Conservation (phyloP, 345 rosid species). For the Moricandia arvensis region DNA sequence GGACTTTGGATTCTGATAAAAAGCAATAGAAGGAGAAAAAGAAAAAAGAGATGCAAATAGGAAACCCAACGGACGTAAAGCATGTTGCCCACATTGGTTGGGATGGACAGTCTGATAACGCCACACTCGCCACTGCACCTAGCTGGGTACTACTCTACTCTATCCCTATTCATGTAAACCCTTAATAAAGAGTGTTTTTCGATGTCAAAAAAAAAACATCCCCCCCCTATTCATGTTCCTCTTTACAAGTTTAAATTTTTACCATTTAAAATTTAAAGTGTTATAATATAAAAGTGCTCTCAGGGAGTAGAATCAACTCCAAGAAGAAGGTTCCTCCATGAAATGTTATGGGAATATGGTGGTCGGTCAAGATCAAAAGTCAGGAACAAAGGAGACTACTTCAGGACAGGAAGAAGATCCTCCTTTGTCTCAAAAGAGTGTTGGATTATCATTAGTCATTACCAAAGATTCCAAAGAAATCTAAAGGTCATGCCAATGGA, state of each 20-base stretch:
- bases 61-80: too few relatives aligned
- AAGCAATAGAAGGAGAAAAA: too few relatives aligned
- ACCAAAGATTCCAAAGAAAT: conserved; percentile 16
- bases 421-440: conserved; percentile 3
- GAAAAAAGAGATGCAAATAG: too few relatives aligned
- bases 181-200: too few relatives aligned
- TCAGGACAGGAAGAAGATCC: background rate
- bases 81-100: conserved; percentile 94
- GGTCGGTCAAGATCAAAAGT: too few relatives aligned
- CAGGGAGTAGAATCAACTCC: background rate
- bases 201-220: too few relatives aligned
- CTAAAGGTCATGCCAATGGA: conserved; percentile 13
- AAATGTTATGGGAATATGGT: background rate
- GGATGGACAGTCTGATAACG: conserved; percentile 47
- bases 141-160: background rate
- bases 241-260: background rate
- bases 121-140: conserved; percentile 33
- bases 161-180: background rate
- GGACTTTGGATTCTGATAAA: too few relatives aligned
- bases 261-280: background rate
- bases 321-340: conserved; percentile 6
- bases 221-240: background rate
- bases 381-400: too few relatives aligned
- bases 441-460: background rate
- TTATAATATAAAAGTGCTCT: background rate